Evolutionary conservation across 2,329 filamentous ascomycete species (phyloP).

Genomic region (Nannizzia gypsea): DNA sequence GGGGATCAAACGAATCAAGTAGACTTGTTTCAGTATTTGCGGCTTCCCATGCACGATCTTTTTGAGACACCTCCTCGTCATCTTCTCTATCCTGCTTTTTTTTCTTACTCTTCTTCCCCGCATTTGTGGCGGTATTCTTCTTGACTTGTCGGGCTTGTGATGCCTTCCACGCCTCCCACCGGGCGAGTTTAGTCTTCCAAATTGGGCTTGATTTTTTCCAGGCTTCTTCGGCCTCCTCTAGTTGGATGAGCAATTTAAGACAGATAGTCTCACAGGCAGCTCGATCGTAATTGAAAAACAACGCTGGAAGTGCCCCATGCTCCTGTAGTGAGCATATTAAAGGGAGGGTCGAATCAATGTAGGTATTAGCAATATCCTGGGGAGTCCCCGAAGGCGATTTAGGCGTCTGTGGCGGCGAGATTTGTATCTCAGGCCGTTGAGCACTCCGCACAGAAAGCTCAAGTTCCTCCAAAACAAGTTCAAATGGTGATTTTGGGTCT

Average conservation of each 20-base stretch:
- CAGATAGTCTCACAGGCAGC: constrained; percentile 51
- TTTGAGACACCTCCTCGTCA: constrained; percentile 42
- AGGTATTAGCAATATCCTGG: background rate
- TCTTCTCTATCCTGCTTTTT: constrained; percentile 36
- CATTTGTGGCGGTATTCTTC: constrained; percentile 30
- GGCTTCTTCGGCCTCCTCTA: constrained; percentile 43
- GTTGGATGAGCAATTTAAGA: constrained; percentile 38
- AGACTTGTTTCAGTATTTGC: constrained; percentile 44
- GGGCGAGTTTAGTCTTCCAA: constrained; percentile 50
- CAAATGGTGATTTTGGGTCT: constrained; percentile 42
- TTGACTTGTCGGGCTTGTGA: constrained; percentile 23
- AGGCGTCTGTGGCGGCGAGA: constrained; percentile 12
- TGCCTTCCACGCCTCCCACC: constrained; percentile 47
- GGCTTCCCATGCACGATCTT: constrained; percentile 46
- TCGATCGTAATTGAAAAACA: constrained; percentile 68
- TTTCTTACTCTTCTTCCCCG: constrained; percentile 21
- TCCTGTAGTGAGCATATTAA: constrained; percentile 50
- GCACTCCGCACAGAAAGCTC: constrained; percentile 15
- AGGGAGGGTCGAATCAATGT: constrained; percentile 40
- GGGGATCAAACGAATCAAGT: constrained; percentile 56
- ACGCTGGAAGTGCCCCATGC: constrained; percentile 56
- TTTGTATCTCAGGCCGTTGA: constrained; percentile 9
- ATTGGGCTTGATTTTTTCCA: constrained; percentile 47
- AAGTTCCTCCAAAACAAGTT: constrained; percentile 41
- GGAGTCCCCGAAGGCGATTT: constrained; percentile 12